A percentile compares a stretch with the other conserved stretches of the same genome.
phyloP scores from a whole-genome alignment of 108 stramenopile genomes.

The Poteriospumella lacustris region DNA sequence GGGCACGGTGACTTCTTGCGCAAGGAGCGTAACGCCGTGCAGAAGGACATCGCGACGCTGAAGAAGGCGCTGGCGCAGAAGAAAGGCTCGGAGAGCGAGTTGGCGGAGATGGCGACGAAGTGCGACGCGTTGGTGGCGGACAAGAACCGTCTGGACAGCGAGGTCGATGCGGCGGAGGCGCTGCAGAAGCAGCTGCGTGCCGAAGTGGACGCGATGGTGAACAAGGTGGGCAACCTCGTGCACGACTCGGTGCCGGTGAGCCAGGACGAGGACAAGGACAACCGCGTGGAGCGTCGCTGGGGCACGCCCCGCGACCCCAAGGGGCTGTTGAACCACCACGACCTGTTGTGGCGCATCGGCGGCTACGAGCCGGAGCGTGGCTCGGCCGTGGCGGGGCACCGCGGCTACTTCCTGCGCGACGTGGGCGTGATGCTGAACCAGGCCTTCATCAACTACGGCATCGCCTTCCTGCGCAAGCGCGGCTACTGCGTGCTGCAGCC shows the following conservation, averaged over 20 bases:
- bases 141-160: background rate
- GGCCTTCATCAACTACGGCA: slow-evolving; percentile 95
- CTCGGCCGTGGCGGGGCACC: slow-evolving; percentile 85
- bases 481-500: slow-evolving; percentile 93
- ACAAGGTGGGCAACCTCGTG: slow-evolving; percentile 89
- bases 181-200: slow-evolving; percentile 34
- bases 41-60: slow-evolving; percentile 62
- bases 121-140: background rate
- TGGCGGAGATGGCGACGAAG: background rate
- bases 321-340: slow-evolving; percentile 68
- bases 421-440: slow-evolving; percentile 93
- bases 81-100: background rate
- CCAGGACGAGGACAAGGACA: slow-evolving; percentile 85
- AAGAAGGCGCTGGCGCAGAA: slow-evolving; percentile 52
- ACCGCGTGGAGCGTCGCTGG: slow-evolving; percentile 36
- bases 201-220: slow-evolving; percentile 57
- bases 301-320: slow-evolving; percentile 18
- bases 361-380: slow-evolving; percentile 96
- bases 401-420: slow-evolving; percentile 96
- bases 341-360: slow-evolving; percentile 69
- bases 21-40: slow-evolving; percentile 65
- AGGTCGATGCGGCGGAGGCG: background rate
- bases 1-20: slow-evolving; percentile 41
- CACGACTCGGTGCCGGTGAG: slow-evolving; percentile 81
- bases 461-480: slow-evolving; percentile 78